Conservation (phyloP, 495 filamentous ascomycete species). For the Cladorrhinum samala region DNA sequence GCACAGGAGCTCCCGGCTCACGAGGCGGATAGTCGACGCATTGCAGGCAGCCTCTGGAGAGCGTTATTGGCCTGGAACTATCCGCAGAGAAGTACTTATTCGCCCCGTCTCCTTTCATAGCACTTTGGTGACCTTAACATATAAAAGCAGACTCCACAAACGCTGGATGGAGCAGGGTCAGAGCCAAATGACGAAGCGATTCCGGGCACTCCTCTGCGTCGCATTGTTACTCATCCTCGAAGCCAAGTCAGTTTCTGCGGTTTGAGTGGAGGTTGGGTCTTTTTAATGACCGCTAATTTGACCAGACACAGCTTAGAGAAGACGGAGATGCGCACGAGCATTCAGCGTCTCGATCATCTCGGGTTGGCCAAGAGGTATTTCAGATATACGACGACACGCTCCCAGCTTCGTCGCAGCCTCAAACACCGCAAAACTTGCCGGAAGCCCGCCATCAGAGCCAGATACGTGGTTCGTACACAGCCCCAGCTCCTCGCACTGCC, state of each 20-base stretch:
- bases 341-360: neutral
- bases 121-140: too few species aligned
- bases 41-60: neutral
- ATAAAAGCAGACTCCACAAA: too few species aligned
- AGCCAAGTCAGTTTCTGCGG: neutral
- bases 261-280: neutral
- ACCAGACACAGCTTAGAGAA: neutral
- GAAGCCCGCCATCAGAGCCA: conserved; percentile 45
- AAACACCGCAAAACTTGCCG: conserved; percentile 49
- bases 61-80: neutral
- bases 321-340: neutral
- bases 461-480: conserved; percentile 41
- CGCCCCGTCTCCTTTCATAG: neutral
- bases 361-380: conserved; percentile 19
- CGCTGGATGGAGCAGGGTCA: neutral
- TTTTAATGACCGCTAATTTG: neutral
- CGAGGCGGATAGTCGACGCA: neutral
- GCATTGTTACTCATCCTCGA: neutral
- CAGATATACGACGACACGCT: conserved; percentile 46
- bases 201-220: neutral
- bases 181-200: neutral
- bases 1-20: neutral
- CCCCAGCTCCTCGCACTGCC: conserved; percentile 25
- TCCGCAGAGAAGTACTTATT: neutral
- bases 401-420: conserved; percentile 46